Evolutionary conservation across 495 filamentous ascomycete genomes (phyloP).

Genomic region (Aspergillus campestris): DNA sequence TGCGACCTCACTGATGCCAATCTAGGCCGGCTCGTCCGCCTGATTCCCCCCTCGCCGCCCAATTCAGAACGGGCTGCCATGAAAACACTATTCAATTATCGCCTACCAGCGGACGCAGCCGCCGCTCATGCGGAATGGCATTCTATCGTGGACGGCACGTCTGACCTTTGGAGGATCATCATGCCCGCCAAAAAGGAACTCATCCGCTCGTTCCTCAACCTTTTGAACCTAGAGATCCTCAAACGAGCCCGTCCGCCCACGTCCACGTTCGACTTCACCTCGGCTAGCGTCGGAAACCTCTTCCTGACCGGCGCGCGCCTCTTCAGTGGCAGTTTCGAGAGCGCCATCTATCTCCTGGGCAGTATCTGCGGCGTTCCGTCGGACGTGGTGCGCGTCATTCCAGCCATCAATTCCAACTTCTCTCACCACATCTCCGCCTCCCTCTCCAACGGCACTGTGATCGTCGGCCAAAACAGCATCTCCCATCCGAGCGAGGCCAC

Average conservation of each 20-base stretch:
- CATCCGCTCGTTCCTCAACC: slow-evolving; percentile 82
- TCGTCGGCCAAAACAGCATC: slow-evolving; percentile 88
- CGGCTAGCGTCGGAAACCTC: slow-evolving; percentile 85
- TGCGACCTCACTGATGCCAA: slow-evolving; percentile 1
- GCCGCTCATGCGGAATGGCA: slow-evolving; percentile 60
- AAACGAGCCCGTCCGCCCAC: slow-evolving; percentile 70
- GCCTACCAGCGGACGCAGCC: slow-evolving; percentile 49
- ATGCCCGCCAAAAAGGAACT: slow-evolving; percentile 81
- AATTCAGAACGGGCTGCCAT: slow-evolving; percentile 62
- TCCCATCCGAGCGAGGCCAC: slow-evolving; percentile 64
- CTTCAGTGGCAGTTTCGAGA: slow-evolving; percentile 74
- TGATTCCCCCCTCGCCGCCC: slow-evolving; percentile 62
- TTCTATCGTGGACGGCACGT: slow-evolving; percentile 77
- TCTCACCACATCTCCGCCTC: slow-evolving; percentile 87
- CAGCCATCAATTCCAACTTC: slow-evolving; percentile 89
- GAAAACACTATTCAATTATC: slow-evolving; percentile 76
- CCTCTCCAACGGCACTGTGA: slow-evolving; percentile 64
- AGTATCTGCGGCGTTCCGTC: slow-evolving; percentile 72
- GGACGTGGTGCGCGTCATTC: slow-evolving; percentile 63
- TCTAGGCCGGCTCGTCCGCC: slow-evolving; percentile 75
- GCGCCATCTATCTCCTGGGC: slow-evolving; percentile 71
- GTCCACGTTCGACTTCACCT: slow-evolving; percentile 78
- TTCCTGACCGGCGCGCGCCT: slow-evolving; percentile 81
- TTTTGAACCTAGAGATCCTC: slow-evolving; percentile 81
- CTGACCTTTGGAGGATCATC: slow-evolving; percentile 65